These are phyloP conservation scores for Daldinia loculata DNA, from an alignment of 495 filamentous ascomycete species.

Conservation along the genomic window DNA sequence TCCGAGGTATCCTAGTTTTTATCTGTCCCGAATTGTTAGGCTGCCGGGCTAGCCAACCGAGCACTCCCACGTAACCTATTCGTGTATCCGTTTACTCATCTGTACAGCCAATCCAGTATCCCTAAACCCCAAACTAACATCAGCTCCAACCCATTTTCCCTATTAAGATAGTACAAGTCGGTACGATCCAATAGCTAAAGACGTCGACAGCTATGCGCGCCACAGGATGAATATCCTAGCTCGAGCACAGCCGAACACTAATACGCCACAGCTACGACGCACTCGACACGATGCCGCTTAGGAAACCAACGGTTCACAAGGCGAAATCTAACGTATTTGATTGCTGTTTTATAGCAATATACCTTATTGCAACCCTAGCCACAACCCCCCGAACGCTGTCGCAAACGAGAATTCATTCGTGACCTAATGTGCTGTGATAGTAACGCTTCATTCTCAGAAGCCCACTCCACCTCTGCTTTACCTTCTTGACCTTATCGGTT, in stretches of 20 bases:
- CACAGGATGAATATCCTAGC: conserved; percentile 19
- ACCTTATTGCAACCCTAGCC: conserved; percentile 22
- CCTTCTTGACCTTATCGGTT: conserved; percentile 3
- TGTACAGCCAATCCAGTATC: not conserved
- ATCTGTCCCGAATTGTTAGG: conserved; percentile 5
- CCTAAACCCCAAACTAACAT: not conserved
- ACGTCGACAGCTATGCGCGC: conserved; percentile 12
- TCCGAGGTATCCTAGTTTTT: conserved; percentile 22
- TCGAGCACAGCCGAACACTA: conserved; percentile 5
- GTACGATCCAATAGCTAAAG: conserved; percentile 11
- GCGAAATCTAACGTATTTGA: conserved; percentile 31
- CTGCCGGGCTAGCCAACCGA: conserved; percentile 4
- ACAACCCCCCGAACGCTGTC: conserved; percentile 7
- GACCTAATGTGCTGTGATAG: conserved; percentile 20
- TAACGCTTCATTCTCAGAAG: conserved; percentile 19
- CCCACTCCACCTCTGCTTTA: not conserved
- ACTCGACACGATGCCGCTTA: conserved; percentile 22
- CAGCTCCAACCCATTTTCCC: conserved; percentile 1
- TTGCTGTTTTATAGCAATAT: conserved; percentile 36
- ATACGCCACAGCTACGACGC: conserved; percentile 30
- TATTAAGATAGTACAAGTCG: conserved; percentile 22
- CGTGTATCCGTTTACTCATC: conserved; percentile 23
- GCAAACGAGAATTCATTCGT: conserved; percentile 26
- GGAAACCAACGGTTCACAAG: conserved; percentile 11
- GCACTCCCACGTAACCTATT: conserved; percentile 21